Evolutionary conservation across 371 early-diverging fungal species (phyloP).

Genomic region (Mortierella sp.): DNA sequence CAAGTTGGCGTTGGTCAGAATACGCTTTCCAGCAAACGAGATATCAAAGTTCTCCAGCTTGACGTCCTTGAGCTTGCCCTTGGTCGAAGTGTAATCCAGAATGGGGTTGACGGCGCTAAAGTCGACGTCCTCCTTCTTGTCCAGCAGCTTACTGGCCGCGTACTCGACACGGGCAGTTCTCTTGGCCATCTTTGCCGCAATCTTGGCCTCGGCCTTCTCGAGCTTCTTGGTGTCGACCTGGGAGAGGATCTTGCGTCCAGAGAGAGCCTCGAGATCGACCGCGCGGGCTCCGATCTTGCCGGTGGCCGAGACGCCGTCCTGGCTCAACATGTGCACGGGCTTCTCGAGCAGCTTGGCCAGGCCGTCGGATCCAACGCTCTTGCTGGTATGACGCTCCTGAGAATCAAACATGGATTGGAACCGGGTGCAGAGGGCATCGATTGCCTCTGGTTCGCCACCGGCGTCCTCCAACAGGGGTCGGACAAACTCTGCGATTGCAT

Average conservation of each 20-base stretch:
- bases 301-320: conserved; percentile 70
- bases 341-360: conserved; percentile 63
- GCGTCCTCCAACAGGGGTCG: conserved; percentile 89
- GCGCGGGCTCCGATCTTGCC: conserved; percentile 58
- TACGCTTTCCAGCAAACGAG: conserved; percentile 93
- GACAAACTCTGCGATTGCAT: conserved; percentile 86
- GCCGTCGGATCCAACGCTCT: conserved; percentile 43
- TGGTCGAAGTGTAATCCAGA: conserved; percentile 86
- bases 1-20: conserved; percentile 89
- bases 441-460: conserved; percentile 72
- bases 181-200: conserved; percentile 91
- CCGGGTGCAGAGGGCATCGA: conserved; percentile 74
- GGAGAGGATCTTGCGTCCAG: conserved; percentile 78
- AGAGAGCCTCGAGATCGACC: conserved; percentile 78
- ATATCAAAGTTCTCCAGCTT: conserved; percentile 97
- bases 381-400: conserved; percentile 41
- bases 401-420: conserved; percentile 68
- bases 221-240: conserved; percentile 93
- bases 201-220: conserved; percentile 93
- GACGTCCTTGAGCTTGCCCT: conserved; percentile 93
- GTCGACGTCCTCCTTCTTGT: conserved; percentile 77
- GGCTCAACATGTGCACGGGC: conserved; percentile 70
- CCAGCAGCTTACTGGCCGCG: conserved; percentile 83
- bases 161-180: conserved; percentile 78
- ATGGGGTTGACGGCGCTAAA: conserved; percentile 85